phyloP scores from a whole-genome alignment of 805 yeast species.

The Saccharomycopsis sp. region DNA sequence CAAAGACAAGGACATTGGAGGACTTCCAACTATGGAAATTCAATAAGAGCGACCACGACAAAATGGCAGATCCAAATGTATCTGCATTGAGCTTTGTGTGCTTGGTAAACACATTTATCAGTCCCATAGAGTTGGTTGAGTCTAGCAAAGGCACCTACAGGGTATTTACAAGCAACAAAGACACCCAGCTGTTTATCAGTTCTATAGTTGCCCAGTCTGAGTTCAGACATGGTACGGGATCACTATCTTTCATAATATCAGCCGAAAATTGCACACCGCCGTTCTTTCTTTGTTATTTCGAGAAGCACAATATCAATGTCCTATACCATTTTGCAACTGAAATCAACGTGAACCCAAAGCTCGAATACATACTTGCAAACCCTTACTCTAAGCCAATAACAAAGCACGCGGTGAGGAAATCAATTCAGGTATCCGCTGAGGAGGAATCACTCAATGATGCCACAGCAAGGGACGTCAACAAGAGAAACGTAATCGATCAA shows the following conservation, averaged over 20 bases:
- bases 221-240: constrained; percentile 1
- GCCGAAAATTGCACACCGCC: too few species aligned
- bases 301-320: neutral
- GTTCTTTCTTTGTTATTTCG: neutral
- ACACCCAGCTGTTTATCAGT: constrained; percentile 1
- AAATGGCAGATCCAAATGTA: too few species aligned
- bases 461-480: neutral
- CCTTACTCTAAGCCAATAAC: too few species aligned
- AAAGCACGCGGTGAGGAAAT: too few species aligned
- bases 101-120: constrained; percentile 1
- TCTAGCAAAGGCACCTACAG: neutral
- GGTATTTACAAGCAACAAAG: constrained; percentile 1
- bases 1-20: too few species aligned
- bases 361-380: too few species aligned
- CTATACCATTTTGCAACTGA: too few species aligned
- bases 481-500: constrained; percentile 1
- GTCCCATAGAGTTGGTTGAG: constrained; percentile 1
- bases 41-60: too few species aligned
- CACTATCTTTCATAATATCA: constrained; percentile 3
- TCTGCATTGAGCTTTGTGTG: neutral
- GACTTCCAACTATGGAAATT: too few species aligned
- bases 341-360: too few species aligned
- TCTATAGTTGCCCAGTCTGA: neutral
- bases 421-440: too few species aligned
- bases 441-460: too few species aligned